These are phyloP conservation scores for Scedosporium boydii DNA, from an alignment of 2,329 filamentous ascomycete genomes.

Conservation along the genomic window DNA sequence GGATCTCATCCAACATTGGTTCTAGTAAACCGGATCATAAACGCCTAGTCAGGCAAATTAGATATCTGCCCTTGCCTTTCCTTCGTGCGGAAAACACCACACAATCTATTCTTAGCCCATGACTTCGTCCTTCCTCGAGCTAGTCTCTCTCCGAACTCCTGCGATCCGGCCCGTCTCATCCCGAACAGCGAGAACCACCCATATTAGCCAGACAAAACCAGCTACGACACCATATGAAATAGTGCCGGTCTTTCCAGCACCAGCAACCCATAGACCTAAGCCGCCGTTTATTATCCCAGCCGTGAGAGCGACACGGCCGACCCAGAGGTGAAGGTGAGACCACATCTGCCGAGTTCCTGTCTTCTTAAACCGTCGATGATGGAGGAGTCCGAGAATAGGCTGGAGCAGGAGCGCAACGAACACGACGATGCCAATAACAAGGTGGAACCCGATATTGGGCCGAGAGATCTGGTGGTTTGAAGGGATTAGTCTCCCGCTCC, in stretches of 20 bases:
- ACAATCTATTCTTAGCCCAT: too few species aligned
- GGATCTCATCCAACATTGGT: too few species aligned
- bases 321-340: constrained; percentile 32
- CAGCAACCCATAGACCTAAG: constrained; percentile 29
- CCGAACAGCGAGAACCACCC: constrained; percentile 23
- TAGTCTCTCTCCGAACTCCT: neutral
- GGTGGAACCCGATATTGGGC: constrained; percentile 28
- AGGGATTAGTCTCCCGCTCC: too few species aligned
- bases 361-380: constrained; percentile 30
- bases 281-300: constrained; percentile 36
- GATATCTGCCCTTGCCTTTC: too few species aligned
- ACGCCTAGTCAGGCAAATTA: too few species aligned
- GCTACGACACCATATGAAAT: constrained; percentile 29
- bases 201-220: constrained; percentile 25
- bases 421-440: constrained; percentile 35
- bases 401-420: constrained; percentile 29
- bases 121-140: neutral
- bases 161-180: constrained; percentile 16
- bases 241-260: constrained; percentile 16
- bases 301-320: constrained; percentile 27
- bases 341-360: constrained; percentile 26
- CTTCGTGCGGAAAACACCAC: too few species aligned
- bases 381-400: constrained; percentile 29
- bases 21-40: too few species aligned
- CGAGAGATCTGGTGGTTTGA: constrained; percentile 17